Conservation (phyloP, 176 grass and related monocot genomes). For the Triticum turgidum region DNA sequence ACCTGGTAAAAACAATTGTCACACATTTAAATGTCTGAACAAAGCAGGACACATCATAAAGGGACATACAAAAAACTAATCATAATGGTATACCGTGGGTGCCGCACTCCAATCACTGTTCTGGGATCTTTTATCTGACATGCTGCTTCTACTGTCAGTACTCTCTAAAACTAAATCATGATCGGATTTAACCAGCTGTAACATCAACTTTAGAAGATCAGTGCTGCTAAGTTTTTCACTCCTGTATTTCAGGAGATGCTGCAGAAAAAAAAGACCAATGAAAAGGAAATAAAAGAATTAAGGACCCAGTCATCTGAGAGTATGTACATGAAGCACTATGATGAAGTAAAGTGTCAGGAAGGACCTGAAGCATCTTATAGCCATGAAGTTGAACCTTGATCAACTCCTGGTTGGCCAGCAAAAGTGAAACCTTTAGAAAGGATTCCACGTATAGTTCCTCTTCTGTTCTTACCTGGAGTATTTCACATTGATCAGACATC, state of each 20-base stretch:
- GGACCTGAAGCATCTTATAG: slow-evolving; percentile 8
- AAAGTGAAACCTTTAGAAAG: neutral
- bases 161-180: neutral
- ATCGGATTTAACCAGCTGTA: neutral
- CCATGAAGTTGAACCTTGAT: slow-evolving; percentile 1
- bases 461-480: neutral
- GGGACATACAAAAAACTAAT: neutral
- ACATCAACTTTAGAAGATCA: neutral
- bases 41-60: neutral
- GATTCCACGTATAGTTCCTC: neutral
- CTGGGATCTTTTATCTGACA: neutral
- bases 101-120: neutral
- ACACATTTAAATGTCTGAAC: neutral
- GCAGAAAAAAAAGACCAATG: neutral
- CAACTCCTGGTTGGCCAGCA: no score
- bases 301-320: neutral
- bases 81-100: neutral
- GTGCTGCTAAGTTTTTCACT: neutral
- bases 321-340: no score
- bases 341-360: no score
- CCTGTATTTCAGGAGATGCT: slow-evolving; percentile 9
- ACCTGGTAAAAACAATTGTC: neutral
- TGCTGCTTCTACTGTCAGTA: neutral
- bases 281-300: neutral
- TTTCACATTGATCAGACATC: neutral